Conservation (phyloP, 768 basidiomycete genomes). For the Boletus reticulatus region DNA sequence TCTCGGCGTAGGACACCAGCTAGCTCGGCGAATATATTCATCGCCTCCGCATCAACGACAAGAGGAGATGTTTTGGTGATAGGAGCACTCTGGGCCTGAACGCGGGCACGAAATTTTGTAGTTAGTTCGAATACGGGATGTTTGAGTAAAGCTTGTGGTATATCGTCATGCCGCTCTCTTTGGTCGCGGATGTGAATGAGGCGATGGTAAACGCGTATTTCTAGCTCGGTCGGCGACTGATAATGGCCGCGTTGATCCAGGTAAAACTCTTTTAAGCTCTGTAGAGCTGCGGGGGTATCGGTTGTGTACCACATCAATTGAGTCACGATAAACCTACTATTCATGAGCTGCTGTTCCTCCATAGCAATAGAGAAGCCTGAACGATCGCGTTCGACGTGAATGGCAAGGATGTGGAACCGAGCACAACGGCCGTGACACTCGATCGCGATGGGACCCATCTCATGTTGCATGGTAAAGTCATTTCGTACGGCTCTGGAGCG, state of each 20-base stretch:
- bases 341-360: conserved; percentile 90
- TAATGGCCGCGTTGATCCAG: conserved; percentile 72
- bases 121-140: conserved; percentile 82
- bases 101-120: conserved; percentile 74
- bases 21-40: conserved; percentile 63
- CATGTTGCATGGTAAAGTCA: conserved; percentile 93
- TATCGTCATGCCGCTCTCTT: conserved; percentile 68
- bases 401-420: conserved; percentile 85
- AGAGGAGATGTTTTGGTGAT: conserved; percentile 67
- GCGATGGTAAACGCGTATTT: conserved; percentile 95
- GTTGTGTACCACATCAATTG: not conserved
- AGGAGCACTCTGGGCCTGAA: conserved; percentile 75
- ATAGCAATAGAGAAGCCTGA: conserved; percentile 58
- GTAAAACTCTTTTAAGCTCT: conserved; percentile 91
- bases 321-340: conserved; percentile 54
- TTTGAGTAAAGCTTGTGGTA: conserved; percentile 62
- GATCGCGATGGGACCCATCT: conserved; percentile 72
- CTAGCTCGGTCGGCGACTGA: conserved; percentile 81
- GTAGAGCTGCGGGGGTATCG: conserved; percentile 59
- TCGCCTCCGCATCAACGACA: conserved; percentile 60
- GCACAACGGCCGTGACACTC: conserved; percentile 93
- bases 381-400: conserved; percentile 63
- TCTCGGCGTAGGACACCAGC: conserved; percentile 62
- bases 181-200: conserved; percentile 89
- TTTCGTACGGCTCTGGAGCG: conserved; percentile 86